Evolutionary conservation across 2,329 filamentous ascomycete species (phyloP).

Genomic region (Cladobotryum mycophilum): DNA sequence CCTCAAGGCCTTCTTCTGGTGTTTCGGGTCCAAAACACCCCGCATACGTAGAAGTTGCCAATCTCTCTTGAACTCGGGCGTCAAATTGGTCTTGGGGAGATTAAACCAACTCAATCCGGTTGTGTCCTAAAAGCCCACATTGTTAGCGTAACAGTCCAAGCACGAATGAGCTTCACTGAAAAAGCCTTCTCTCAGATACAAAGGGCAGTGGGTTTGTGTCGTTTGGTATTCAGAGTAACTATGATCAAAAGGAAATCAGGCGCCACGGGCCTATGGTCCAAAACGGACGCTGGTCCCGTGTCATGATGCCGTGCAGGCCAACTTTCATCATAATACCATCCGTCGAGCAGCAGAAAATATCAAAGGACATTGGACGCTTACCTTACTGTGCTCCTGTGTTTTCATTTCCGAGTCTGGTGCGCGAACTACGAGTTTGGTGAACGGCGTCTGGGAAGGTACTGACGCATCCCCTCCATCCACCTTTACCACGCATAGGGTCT

Average conservation of each 20-base stretch:
- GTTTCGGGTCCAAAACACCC: constrained; percentile 80
- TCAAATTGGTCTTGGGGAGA: constrained; percentile 76
- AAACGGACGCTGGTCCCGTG: constrained; percentile 34
- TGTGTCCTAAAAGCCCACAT: constrained; percentile 36
- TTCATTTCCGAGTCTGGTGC: constrained; percentile 5
- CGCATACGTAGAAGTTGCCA: constrained; percentile 86
- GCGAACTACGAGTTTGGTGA: constrained; percentile 13
- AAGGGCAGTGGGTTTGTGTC: not conserved
- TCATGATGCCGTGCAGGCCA: constrained; percentile 32
- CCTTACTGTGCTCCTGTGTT: constrained; percentile 18
- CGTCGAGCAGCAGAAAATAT: not conserved
- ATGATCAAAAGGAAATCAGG: constrained; percentile 53
- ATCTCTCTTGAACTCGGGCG: constrained; percentile 80
- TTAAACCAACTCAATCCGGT: constrained; percentile 84
- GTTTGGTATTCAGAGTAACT: constrained; percentile 62
- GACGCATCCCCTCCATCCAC: not conserved
- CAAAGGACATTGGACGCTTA: constrained; percentile 15
- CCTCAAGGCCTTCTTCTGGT: constrained; percentile 85
- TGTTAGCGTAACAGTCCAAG: constrained; percentile 17
- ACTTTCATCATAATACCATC: constrained; percentile 33
- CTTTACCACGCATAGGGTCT: not conserved
- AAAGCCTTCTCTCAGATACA: not conserved
- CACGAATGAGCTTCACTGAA: not conserved
- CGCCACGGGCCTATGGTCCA: constrained; percentile 50
- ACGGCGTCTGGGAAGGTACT: not conserved